phyloP scores from a whole-genome alignment of 345 rosid species.

The Anastatica hierochuntica region DNA sequence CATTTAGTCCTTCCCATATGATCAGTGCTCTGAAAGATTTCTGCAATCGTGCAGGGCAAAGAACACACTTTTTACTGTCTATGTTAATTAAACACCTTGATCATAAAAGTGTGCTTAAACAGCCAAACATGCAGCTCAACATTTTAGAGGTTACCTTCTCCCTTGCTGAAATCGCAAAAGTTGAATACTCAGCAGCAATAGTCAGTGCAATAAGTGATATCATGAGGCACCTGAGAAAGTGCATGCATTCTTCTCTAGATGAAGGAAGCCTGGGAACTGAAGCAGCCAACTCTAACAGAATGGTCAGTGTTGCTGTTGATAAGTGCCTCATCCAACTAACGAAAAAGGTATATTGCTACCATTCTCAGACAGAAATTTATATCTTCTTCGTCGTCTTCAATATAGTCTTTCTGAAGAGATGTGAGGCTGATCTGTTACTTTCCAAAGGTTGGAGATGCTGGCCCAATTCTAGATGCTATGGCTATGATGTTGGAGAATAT shows the following conservation, averaged over 20 bases:
- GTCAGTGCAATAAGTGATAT: conserved; percentile 71
- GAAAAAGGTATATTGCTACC: conserved; percentile 41
- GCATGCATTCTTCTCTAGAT: conserved; percentile 72
- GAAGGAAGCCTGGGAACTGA: conserved; percentile 58
- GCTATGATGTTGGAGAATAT: conserved; percentile 87
- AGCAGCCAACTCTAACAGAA: conserved; percentile 46
- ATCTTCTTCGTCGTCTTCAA: not conserved
- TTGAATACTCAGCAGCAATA: conserved; percentile 65
- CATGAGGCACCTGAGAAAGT: conserved; percentile 84
- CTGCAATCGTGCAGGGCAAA: conserved; percentile 51
- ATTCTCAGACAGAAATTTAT: not conserved
- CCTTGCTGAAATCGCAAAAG: conserved; percentile 61
- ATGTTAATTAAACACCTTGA: conserved; percentile 91
- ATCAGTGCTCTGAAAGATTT: conserved; percentile 12
- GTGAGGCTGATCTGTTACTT: conserved; percentile 9
- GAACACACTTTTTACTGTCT: conserved; percentile 75
- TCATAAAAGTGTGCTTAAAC: conserved; percentile 77
- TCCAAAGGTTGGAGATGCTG: conserved; percentile 88
- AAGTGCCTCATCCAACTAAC: conserved; percentile 72
- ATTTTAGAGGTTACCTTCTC: conserved; percentile 63
- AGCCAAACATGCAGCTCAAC: conserved; percentile 67
- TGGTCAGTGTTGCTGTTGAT: conserved; percentile 61
- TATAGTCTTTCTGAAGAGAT: conserved; percentile 4
- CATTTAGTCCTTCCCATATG: not conserved
- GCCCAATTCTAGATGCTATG: conserved; percentile 83